Percentiles rank a stretch among this genome's conserved stretches.
These are phyloP conservation scores for Penicillium psychrosexuale DNA, from an alignment of 2,329 filamentous ascomycete genomes.

Conservation along the genomic window DNA sequence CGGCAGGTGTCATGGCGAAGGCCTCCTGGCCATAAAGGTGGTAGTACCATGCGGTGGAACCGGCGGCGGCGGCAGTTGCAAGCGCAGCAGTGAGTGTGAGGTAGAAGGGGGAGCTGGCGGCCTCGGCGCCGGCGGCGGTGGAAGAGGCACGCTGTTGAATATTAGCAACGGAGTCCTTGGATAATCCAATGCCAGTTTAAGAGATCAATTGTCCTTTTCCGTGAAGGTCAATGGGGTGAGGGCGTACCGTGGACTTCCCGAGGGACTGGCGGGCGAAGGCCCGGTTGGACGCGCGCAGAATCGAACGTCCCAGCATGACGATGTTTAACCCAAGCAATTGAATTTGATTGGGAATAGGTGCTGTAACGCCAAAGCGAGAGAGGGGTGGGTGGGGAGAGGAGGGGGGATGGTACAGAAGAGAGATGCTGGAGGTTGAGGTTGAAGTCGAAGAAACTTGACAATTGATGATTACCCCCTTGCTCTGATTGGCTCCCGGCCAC, in stretches of 20 bases:
- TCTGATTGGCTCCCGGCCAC: constrained; percentile 35
- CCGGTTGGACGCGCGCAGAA: constrained; percentile 82
- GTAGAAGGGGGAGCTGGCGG: constrained; percentile 71
- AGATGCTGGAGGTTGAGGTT: constrained; percentile 35
- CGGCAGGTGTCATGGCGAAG: constrained; percentile 84
- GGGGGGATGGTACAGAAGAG: constrained; percentile 31
- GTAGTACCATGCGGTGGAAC: constrained; percentile 95
- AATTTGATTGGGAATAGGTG: constrained; percentile 26
- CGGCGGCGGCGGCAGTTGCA: constrained; percentile 81
- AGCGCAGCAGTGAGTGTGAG: constrained; percentile 83
- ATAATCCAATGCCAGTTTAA: constrained; percentile 24
- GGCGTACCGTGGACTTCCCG: constrained; percentile 72
- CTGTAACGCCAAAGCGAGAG: constrained; percentile 32
- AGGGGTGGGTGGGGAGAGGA: constrained; percentile 28
- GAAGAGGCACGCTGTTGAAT: constrained; percentile 63
- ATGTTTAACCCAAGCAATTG: constrained; percentile 37
- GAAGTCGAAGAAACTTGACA: constrained; percentile 38
- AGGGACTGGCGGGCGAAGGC: constrained; percentile 72
- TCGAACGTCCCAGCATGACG: constrained; percentile 88
- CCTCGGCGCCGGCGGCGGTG: constrained; percentile 64
- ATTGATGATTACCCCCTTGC: constrained; percentile 35
- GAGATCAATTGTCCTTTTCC: constrained; percentile 29
- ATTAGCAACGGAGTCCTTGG: constrained; percentile 33
- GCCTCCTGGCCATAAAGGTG: constrained; percentile 88
- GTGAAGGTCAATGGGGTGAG: constrained; percentile 36